These are phyloP conservation scores for Mariannaea sp. DNA, from an alignment of 2,329 filamentous ascomycete genomes.

Conservation along the genomic window DNA sequence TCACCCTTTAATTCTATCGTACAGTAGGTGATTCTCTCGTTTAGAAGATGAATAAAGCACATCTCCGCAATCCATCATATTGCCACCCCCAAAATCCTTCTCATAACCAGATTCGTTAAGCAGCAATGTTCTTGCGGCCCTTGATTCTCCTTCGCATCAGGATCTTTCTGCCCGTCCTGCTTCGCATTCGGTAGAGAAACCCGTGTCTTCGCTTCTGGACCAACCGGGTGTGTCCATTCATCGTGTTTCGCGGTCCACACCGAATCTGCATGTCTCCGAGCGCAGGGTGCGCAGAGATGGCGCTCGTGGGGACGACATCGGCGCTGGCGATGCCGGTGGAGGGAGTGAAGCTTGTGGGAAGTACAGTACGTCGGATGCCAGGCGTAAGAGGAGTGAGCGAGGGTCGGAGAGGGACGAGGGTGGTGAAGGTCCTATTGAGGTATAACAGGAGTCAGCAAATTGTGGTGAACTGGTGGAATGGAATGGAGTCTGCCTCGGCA, in stretches of 20 bases:
- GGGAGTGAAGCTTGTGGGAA: slow-evolving; percentile 41
- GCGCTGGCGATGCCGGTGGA: slow-evolving; percentile 33
- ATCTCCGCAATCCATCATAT: not conserved
- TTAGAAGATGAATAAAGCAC: not conserved
- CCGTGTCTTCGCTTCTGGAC: slow-evolving; percentile 64
- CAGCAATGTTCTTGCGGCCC: slow-evolving; percentile 50
- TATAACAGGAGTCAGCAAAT: not conserved
- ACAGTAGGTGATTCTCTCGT: slow-evolving; percentile 22
- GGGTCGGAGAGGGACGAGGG: slow-evolving; percentile 57
- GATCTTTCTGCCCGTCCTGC: slow-evolving; percentile 57
- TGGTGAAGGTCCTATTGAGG: slow-evolving; percentile 51
- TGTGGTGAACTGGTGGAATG: slow-evolving; percentile 6
- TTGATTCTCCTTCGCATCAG: slow-evolving; percentile 57
- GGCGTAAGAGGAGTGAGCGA: slow-evolving; percentile 44
- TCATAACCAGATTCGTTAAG: slow-evolving; percentile 16
- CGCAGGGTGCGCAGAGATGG: slow-evolving; percentile 59
- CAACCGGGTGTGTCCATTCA: slow-evolving; percentile 59
- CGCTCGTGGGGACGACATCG: slow-evolving; percentile 52
- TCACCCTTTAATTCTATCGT: slow-evolving; percentile 28
- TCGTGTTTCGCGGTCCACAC: slow-evolving; percentile 63
- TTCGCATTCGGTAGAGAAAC: slow-evolving; percentile 57
- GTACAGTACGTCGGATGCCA: slow-evolving; percentile 40
- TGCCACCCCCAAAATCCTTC: not conserved
- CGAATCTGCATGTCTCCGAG: slow-evolving; percentile 58
- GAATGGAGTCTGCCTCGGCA: not conserved